Evolutionary conservation across 257 asterid species (phyloP), one percentile per base, ranked within the genome.

Genomic region (Nicotiana knightiana): DNA sequence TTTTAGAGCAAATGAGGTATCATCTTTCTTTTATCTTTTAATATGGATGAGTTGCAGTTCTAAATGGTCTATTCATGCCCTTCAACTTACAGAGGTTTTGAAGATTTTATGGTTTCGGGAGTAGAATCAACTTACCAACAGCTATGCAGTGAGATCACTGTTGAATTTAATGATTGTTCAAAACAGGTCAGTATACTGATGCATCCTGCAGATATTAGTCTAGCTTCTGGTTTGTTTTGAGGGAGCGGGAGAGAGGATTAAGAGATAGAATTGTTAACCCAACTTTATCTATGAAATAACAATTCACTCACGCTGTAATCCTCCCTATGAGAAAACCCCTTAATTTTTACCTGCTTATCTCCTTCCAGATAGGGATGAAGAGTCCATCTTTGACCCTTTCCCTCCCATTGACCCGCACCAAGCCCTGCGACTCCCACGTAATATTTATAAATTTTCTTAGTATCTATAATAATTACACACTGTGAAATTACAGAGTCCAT

Each of bases 131-230:
- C 97, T 86, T 96, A 92, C 87, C 98, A 91, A 84, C 89, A 94
- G 91, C 93, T 96, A 85, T 96, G 99, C 88, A 86, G 93, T 76
- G 94, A 90, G 87, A 92, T 96, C 53, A 94, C 99, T 55, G 86
- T 82, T 39, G 99, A 96, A 81, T 96, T 96, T 82, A 94, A 86
- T 86, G 95, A 96, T 82, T 96, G 98, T 85, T 96, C 99, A 13
- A 92, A 89, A 86, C 94, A 93, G 93, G 99, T 93, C 33, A 85
- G 91, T 89, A 46, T 71, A 59, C 10, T 24, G 59, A n/a, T 71
- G 79, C 79, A 46, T 46, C 61, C 15, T 71, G 79, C 59, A 46
- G 79, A 46, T 71, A 71, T 24, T 71, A 46, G 26, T 46, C 79
- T 58, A 71, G 79, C 21, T 71, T 71, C 61, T 71, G 55, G 58